Evolutionary conservation across 2,329 filamentous ascomycete genomes (phyloP), one percentile per base, ranked within the genome.

Genomic region (Colletotrichum sp.): DNA sequence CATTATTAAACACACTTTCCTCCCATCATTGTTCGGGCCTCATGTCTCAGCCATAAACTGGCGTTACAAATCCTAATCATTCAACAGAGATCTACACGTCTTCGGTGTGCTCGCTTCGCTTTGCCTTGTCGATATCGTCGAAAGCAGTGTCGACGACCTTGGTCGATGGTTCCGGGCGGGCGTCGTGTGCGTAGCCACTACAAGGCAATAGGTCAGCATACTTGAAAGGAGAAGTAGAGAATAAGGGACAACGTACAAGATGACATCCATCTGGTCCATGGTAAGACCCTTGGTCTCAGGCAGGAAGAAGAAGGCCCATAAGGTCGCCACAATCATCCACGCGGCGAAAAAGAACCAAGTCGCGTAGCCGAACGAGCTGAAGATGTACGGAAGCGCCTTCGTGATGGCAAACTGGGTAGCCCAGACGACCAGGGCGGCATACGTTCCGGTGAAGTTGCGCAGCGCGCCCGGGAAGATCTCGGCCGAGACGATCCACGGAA

Each of bases 261-360:
- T 55, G 16, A 80, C 79, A 68, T 91, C 89, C 82, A 90, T 89
- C 65, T 88, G 87, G 63, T 91, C 89, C 5, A 91, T 83, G 1
- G 88, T 89, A 65, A 89, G 82, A 71, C 89, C 89, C 79, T 90
- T 91, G 8, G 89, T 91, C 80, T 91, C 89, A 1, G 89, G 89
- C 4, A 91, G 80, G 73, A 90, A 86, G 81, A 90, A 88, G 77
- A 85, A 90, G 5, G 88, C 85, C 82, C 88, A 91, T 39, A 88
- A 68, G 16, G 85, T 83, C 10, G 88, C 87, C 13, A 85, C 79
- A 15, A 91, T 81, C 84, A 90, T 89, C 79, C 88, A 85, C 4
- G 84, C 84, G 1, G 88, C 90, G 78, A 92, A 92, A 83, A 91
- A 90, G 82, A 90, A 90, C 84, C 89, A 91, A 3, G 88, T 88